Evolutionary conservation across 345 rosid species (phyloP).

Genomic region (Sisymbrium irio): DNA sequence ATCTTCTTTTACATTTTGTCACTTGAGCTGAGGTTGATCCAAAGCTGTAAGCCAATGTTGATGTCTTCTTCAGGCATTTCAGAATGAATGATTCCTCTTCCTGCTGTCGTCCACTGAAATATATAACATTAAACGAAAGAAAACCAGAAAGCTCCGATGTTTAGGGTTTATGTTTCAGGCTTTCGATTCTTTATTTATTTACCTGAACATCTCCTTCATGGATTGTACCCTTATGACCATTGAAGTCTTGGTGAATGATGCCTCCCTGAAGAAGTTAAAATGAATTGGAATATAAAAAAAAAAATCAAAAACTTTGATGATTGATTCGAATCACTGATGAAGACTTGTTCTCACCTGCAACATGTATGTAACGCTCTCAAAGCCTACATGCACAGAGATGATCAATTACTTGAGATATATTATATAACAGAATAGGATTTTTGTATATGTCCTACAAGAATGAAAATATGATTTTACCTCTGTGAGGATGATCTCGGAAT

Average conservation of each 20-base stretch:
- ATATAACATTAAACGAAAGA: slow-evolving; percentile 33
- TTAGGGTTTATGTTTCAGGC: background rate
- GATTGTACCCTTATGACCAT: slow-evolving; percentile 68
- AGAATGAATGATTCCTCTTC: slow-evolving; percentile 94
- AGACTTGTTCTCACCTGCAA: slow-evolving; percentile 50
- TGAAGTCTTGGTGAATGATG: slow-evolving; percentile 72
- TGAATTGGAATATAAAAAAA: background rate
- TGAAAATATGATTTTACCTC: slow-evolving; percentile 45
- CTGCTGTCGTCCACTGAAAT: slow-evolving; percentile 88
- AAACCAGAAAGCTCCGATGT: background rate
- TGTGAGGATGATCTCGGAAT: slow-evolving; percentile 91
- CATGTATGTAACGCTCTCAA: slow-evolving; percentile 95
- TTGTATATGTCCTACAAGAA: background rate
- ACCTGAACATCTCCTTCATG: slow-evolving; percentile 90
- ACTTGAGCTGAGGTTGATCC: slow-evolving; percentile 74
- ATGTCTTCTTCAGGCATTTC: slow-evolving; percentile 82
- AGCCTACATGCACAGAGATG: slow-evolving; percentile 46
- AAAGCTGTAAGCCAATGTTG: slow-evolving; percentile 75
- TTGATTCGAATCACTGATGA: background rate
- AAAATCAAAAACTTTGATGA: background rate
- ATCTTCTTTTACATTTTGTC: slow-evolving; percentile 64
- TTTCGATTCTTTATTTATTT: background rate
- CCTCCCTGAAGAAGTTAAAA: slow-evolving; percentile 52
- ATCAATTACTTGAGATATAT: background rate
- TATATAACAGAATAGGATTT: background rate